Evolutionary conservation across 768 basidiomycete species (phyloP), one percentile per base, ranked within the genome.

Genomic region (Lyophyllum shimeji): DNA sequence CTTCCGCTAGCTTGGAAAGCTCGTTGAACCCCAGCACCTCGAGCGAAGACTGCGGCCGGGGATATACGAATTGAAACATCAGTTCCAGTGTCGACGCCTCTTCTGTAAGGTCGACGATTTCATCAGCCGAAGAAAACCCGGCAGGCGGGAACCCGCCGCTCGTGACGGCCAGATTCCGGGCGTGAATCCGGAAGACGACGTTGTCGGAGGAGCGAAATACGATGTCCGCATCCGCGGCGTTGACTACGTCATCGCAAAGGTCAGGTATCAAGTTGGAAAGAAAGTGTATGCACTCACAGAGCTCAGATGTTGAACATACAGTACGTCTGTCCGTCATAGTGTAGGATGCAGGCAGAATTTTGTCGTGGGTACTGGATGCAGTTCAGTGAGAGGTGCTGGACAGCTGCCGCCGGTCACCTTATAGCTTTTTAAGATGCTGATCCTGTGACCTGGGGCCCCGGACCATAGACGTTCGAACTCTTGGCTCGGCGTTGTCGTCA

Each of bases 11-110:
- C 37, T 21, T 34, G 23, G 31, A 31, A 17, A 63, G 47, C 0
- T 29, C 17, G 12, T 60, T 48, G 29, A 65, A 63, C 15, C 46
- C 17, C 3, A 60, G 23, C 1, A 20, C 12, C 5, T 56, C 55
- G 2, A 63, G 8, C 17, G 27, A n/a, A 15, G 62, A 60, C 20
- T 63, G 62, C 6, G 23, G 45, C 18, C 46, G 50, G 3, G 62
- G 62, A 40, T 63, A 63, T 25, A 58, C 46, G 42, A 63, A 63
- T 39, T 63, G 60, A 33, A 63, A 63, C 60, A 63, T 43, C 23
- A 58, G 50, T 42, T 63, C 60, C 18, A 63, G 58, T 4, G 59
- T 62, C 24, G 25, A 13, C 0, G 61, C 46, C 39, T 62, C 56
- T 40, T 62, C 61, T 4, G 55, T 46, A 12, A 62, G 52, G 15